A percentile compares a stretch with the other conserved stretches of the same genome.
Evolutionary conservation across 176 grass and related monocot genomes (phyloP).

Genomic region (Chloris gayana): DNA sequence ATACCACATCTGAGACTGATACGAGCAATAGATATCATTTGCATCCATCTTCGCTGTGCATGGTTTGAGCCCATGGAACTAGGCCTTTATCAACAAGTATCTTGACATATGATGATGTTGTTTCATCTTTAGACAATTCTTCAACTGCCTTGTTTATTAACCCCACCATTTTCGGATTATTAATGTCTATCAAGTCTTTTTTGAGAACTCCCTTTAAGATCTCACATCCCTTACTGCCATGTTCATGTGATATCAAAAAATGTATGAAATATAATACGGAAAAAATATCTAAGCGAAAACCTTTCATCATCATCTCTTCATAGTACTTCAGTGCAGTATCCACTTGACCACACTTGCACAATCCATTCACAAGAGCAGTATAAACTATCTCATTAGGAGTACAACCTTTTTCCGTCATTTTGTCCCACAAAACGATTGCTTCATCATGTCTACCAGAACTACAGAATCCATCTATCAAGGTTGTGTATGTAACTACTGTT

Average conservation of each 20-base stretch:
- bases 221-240: constrained; percentile 61
- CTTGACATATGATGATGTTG: constrained; percentile 58
- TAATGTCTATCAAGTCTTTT: constrained; percentile 37
- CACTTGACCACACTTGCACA: constrained; percentile 71
- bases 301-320: constrained; percentile 64
- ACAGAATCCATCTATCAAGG: constrained; percentile 80
- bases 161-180: constrained; percentile 53
- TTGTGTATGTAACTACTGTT: constrained; percentile 85
- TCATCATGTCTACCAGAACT: constrained; percentile 56
- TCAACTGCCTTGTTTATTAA: constrained; percentile 65
- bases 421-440: constrained; percentile 60
- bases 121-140: constrained; percentile 61
- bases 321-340: constrained; percentile 64
- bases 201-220: constrained; percentile 67
- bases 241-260: constrained; percentile 68
- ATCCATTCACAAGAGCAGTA: constrained; percentile 76
- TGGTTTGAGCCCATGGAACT: constrained; percentile 44
- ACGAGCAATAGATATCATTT: constrained; percentile 35
- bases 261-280: constrained; percentile 71
- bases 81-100: constrained; percentile 56
- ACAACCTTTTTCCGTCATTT: constrained; percentile 72
- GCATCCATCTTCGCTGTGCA: constrained; percentile 34
- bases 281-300: constrained; percentile 67
- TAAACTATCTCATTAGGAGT: constrained; percentile 73
- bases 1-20: constrained; percentile 19